Evolutionary conservation across 305 asterid species (phyloP).

Genomic region (Fraxinus baroniana): DNA sequence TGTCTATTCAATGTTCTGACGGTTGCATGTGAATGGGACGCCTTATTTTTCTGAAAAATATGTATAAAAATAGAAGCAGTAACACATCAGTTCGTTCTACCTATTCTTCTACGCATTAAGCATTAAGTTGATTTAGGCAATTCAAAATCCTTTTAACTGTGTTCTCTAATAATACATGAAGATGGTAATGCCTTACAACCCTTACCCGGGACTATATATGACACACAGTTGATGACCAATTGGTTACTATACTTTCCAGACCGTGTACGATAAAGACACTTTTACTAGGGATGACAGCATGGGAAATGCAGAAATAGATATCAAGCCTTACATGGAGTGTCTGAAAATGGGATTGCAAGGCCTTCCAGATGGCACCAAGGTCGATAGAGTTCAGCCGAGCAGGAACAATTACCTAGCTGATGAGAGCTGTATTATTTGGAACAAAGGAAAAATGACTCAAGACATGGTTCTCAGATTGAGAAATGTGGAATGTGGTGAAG

Average conservation of each 20-base stretch:
- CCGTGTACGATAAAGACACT: conserved; percentile 40
- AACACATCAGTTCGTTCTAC: background rate
- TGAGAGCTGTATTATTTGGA: conserved; percentile 37
- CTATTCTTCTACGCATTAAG: background rate
- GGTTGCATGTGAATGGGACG: background rate
- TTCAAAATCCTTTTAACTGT: background rate
- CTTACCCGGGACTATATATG: background rate
- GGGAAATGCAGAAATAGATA: conserved; percentile 43
- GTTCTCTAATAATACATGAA: background rate
- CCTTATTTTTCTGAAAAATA: background rate
- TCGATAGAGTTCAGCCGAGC: conserved; percentile 30
- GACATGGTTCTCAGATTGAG: conserved; percentile 36
- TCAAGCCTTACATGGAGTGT: conserved; percentile 31
- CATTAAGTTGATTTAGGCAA: background rate
- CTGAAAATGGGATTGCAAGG: conserved; percentile 25
- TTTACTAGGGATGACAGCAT: conserved; percentile 39
- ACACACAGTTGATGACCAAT: background rate
- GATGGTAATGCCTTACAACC: background rate
- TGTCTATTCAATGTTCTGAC: background rate
- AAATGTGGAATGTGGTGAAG: conserved; percentile 36
- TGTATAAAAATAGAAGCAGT: background rate
- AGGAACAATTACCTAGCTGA: conserved; percentile 32
- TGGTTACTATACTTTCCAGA: conserved; percentile 23
- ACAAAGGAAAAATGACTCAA: conserved; percentile 32
- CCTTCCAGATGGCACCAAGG: conserved; percentile 27